A percentile compares a stretch with the other conserved stretches of the same genome.
These are phyloP conservation scores for Murraya koenigii DNA, from an alignment of 345 rosid genomes.

Conservation along the genomic window DNA sequence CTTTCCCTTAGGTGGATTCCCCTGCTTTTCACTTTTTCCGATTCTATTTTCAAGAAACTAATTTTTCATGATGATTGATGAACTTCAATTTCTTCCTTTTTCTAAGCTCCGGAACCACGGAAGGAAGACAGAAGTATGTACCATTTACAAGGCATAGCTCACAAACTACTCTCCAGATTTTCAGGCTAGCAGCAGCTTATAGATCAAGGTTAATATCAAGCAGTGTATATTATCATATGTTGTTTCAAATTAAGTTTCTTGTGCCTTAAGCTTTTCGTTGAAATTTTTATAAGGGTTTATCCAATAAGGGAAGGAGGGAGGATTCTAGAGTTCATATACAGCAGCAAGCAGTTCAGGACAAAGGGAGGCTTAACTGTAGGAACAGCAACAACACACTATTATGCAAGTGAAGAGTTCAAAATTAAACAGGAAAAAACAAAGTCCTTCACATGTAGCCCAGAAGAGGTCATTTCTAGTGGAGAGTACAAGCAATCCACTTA, in stretches of 20 bases:
- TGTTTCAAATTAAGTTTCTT: background rate
- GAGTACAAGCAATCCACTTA: constrained; percentile 82
- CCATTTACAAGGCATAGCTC: constrained; percentile 83
- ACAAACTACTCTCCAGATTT: constrained; percentile 72
- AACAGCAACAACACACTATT: constrained; percentile 92
- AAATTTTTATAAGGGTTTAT: constrained; percentile 40
- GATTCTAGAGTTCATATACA: constrained; percentile 84
- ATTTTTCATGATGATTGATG: background rate
- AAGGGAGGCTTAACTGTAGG: constrained; percentile 69
- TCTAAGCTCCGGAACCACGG: constrained; percentile 89
- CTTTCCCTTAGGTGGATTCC: constrained; percentile 71
- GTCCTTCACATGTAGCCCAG: constrained; percentile 83
- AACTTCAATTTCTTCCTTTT: background rate
- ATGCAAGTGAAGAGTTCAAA: constrained; percentile 81
- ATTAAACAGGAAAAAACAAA: constrained; percentile 72
- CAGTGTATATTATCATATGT: too few species aligned
- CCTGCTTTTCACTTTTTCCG: background rate
- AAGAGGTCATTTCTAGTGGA: constrained; percentile 70
- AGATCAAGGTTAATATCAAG: constrained; percentile 61
- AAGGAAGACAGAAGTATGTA: constrained; percentile 78
- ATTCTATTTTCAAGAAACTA: background rate
- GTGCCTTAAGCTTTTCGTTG: background rate
- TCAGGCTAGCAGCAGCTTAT: constrained; percentile 80
- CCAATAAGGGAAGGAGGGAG: constrained; percentile 80
- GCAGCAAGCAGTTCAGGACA: constrained; percentile 76